Evolutionary conservation across 495 filamentous ascomycete species (phyloP), one percentile per base, ranked within the genome.

Genomic region (Saxophila tyrrhenica): DNA sequence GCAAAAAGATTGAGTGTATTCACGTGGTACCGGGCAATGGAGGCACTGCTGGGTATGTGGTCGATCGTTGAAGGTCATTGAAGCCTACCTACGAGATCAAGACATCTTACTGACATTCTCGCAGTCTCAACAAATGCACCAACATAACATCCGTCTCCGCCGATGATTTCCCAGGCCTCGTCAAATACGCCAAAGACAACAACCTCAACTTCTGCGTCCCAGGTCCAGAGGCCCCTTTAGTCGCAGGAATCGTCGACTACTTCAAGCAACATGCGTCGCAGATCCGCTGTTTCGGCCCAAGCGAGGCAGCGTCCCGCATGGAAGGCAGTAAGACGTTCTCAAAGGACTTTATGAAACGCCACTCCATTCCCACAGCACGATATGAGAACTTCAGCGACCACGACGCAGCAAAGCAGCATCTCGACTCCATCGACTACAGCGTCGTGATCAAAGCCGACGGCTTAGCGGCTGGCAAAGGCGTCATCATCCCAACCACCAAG

Each of bases 261-360:
- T 96, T 98, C 74, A 57, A 61, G 63, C 59, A 59, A 29, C 52
- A 70, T 61, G 58, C 56, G 3, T 50, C 79, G 44, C 81, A 81
- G 17, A 89, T 96, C 60, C 75, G 79, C 62, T 84, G 81, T 70
- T 98, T 95, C 62, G 92, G 92, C 15, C 92, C 92, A 1, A 84
- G 83, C 46, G 82, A 87, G 73, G 78, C 77, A 38, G 94, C 92
- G 39, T 91, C 94, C 25, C 77, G 78, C 50, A 85, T 98, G 83
- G 92, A 98, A 69, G 92, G 92, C 51, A 90, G 85, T 67, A 97
- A 98, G 74, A 85, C 90, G 15, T 97, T 94, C 71, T 86, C 88
- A 25, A 98, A 98, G 69, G 91, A 98, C 70, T 98, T 98, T 67
- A 98, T 98, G 94, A 79, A 86, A 67, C 80, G 81, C 57, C 82